A percentile compares a stretch with the other conserved stretches of the same genome.
phyloP scores from a whole-genome alignment of 169 alveolate species.

The Plasmodium inui region DNA sequence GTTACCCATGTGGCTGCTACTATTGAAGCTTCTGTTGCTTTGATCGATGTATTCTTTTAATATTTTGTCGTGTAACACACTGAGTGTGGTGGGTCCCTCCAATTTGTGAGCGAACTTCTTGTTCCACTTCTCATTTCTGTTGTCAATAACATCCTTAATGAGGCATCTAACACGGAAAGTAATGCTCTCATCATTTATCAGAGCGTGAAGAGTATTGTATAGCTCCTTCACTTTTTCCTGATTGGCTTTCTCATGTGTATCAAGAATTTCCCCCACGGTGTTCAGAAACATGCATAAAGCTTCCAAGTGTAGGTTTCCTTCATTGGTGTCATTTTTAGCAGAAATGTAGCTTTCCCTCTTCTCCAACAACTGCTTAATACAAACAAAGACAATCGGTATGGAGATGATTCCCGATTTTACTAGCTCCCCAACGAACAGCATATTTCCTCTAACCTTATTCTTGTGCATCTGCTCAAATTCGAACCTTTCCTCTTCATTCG shows the following conservation, averaged over 20 bases:
- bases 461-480: conserved; percentile 89
- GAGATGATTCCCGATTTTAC: conserved; percentile 87
- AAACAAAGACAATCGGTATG: conserved; percentile 86
- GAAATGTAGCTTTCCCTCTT: conserved; percentile 82
- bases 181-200: conserved; percentile 83
- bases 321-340: conserved; percentile 80
- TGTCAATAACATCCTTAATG: conserved; percentile 88
- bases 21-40: conserved; percentile 19
- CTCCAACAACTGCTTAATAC: conserved; percentile 87
- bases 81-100: conserved; percentile 71
- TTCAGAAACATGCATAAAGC: conserved; percentile 89
- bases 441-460: conserved; percentile 90
- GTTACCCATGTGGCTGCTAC: conserved; percentile 1
- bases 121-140: conserved; percentile 88
- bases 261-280: conserved; percentile 87
- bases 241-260: conserved; percentile 80
- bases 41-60: conserved; percentile 55
- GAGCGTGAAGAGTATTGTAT: conserved; percentile 83
- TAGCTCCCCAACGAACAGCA: conserved; percentile 89
- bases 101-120: conserved; percentile 79
- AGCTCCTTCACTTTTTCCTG: conserved; percentile 85
- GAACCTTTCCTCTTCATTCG: conserved; percentile 87
- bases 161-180: conserved; percentile 88
- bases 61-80: conserved; percentile 73
- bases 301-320: conserved; percentile 87